Percentiles rank a stretch among this genome's conserved stretches.
phyloP scores from a whole-genome alignment of 2,329 filamentous ascomycete genomes.

The Periconia digitata region DNA sequence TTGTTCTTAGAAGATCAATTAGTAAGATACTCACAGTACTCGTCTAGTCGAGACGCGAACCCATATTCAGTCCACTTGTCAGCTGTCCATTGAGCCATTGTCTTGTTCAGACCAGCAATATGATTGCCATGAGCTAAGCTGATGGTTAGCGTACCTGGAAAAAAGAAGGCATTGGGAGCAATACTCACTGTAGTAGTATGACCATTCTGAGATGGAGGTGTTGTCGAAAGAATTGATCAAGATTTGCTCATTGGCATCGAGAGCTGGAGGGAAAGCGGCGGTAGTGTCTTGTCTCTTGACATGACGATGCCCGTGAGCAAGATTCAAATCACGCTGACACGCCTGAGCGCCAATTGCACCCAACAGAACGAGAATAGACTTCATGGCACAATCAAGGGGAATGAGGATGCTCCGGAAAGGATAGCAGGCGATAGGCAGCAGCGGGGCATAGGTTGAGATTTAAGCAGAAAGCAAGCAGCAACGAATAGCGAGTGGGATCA shows the following conservation, averaged over 20 bases:
- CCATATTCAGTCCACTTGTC: slow-evolving; percentile 40
- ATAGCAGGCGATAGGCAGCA: background rate
- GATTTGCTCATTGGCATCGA: slow-evolving; percentile 42
- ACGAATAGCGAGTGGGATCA: background rate
- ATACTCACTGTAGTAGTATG: slow-evolving; percentile 42
- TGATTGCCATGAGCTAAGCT: slow-evolving; percentile 35
- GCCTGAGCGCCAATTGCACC: slow-evolving; percentile 33
- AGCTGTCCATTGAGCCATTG: slow-evolving; percentile 45
- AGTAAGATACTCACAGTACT: slow-evolving; percentile 30
- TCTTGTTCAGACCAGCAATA: slow-evolving; percentile 36
- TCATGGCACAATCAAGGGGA: slow-evolving; percentile 22
- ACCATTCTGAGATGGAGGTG: slow-evolving; percentile 41
- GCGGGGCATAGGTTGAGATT: background rate
- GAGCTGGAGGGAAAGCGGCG: slow-evolving; percentile 32
- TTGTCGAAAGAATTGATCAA: slow-evolving; percentile 46
- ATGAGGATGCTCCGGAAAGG: too few species aligned
- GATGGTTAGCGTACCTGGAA: too few species aligned
- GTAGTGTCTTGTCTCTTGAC: slow-evolving; percentile 28
- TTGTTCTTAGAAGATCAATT: background rate
- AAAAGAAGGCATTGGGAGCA: too few species aligned
- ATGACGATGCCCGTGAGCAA: slow-evolving; percentile 22
- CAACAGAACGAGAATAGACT: slow-evolving; percentile 21
- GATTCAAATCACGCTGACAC: slow-evolving; percentile 35
- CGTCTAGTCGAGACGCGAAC: slow-evolving; percentile 39
- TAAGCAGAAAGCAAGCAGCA: slow-evolving; percentile 12